These are phyloP conservation scores for Hypocrella siamensis DNA, from an alignment of 2,329 filamentous ascomycete genomes.

Conservation along the genomic window DNA sequence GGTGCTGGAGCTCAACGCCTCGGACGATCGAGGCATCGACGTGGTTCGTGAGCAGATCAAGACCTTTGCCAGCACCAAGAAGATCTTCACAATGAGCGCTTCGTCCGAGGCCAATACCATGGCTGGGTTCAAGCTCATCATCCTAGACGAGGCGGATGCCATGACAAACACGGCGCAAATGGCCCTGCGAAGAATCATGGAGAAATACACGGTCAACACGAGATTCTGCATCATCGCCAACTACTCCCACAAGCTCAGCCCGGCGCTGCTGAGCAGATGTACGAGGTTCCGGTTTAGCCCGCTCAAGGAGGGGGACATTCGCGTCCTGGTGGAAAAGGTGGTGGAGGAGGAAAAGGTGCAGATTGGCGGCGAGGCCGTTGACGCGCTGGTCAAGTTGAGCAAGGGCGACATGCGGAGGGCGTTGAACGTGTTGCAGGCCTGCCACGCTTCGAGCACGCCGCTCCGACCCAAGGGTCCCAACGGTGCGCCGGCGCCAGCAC, in stretches of 20 bases:
- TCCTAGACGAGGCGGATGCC: conserved; percentile 96
- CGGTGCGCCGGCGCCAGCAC: too few species aligned
- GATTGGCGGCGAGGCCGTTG: conserved; percentile 65
- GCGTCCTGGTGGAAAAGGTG: conserved; percentile 73
- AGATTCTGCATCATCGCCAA: conserved; percentile 98
- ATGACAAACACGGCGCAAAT: conserved; percentile 99
- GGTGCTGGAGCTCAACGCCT: conserved; percentile 95
- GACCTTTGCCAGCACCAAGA: conserved; percentile 94
- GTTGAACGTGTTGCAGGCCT: conserved; percentile 90
- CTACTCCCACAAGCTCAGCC: conserved; percentile 94
- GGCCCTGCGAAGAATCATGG: conserved; percentile 93
- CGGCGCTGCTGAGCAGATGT: conserved; percentile 80
- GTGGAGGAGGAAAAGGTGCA: conserved; percentile 75
- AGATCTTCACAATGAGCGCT: conserved; percentile 67
- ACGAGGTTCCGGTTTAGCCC: conserved; percentile 93
- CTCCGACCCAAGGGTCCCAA: conserved; percentile 42
- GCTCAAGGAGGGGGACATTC: conserved; percentile 75
- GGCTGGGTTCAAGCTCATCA: conserved; percentile 84
- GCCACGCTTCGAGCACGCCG: conserved; percentile 79
- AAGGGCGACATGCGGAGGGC: conserved; percentile 94
- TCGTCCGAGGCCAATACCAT: conserved; percentile 30
- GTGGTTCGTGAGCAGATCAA: conserved; percentile 98
- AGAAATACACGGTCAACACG: conserved; percentile 96
- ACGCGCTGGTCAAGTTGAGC: conserved; percentile 72
- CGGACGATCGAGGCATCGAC: conserved; percentile 93